Evolutionary conservation across 768 basidiomycete genomes (phyloP).

Genomic region (Melanogaster broomeanus): DNA sequence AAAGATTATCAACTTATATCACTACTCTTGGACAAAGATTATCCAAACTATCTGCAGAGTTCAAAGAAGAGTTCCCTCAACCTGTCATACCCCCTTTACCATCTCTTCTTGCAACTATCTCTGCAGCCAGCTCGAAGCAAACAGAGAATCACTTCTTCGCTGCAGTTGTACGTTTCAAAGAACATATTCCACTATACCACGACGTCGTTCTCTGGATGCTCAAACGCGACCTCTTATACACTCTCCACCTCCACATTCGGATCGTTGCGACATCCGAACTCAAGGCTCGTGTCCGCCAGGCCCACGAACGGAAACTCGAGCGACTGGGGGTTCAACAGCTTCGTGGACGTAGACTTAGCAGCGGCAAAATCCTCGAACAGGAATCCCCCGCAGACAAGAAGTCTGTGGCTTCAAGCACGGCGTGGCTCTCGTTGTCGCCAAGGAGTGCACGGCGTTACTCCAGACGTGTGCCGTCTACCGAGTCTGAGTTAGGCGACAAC

Average conservation of each 20-base stretch:
- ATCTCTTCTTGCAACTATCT: slow-evolving; percentile 72
- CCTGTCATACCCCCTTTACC: slow-evolving; percentile 70
- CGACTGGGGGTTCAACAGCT: slow-evolving; percentile 15
- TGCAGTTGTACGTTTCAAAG: slow-evolving; percentile 70
- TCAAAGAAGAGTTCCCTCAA: slow-evolving; percentile 59
- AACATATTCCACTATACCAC: slow-evolving; percentile 68
- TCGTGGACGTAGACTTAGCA: slow-evolving; percentile 24
- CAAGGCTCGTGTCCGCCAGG: slow-evolving; percentile 65
- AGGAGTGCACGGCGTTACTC: slow-evolving; percentile 50
- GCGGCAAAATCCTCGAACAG: slow-evolving; percentile 14
- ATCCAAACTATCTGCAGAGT: slow-evolving; percentile 55
- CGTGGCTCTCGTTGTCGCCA: slow-evolving; percentile 59
- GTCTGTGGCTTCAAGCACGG: slow-evolving; percentile 21
- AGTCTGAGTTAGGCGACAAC: slow-evolving; percentile 42
- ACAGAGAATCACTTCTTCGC: slow-evolving; percentile 78
- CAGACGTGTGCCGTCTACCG: slow-evolving; percentile 46
- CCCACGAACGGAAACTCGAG: slow-evolving; percentile 40
- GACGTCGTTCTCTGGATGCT: slow-evolving; percentile 92
- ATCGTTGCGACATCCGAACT: slow-evolving; percentile 77
- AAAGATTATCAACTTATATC: slow-evolving; percentile 5
- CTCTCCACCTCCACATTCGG: slow-evolving; percentile 83
- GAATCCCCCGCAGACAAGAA: slow-evolving; percentile 19
- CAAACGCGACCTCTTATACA: slow-evolving; percentile 80
- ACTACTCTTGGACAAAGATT: slow-evolving; percentile 9
- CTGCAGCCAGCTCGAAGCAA: slow-evolving; percentile 63